phyloP scores from a whole-genome alignment of 768 basidiomycete genomes.

The Boletus vinaceobasis region DNA sequence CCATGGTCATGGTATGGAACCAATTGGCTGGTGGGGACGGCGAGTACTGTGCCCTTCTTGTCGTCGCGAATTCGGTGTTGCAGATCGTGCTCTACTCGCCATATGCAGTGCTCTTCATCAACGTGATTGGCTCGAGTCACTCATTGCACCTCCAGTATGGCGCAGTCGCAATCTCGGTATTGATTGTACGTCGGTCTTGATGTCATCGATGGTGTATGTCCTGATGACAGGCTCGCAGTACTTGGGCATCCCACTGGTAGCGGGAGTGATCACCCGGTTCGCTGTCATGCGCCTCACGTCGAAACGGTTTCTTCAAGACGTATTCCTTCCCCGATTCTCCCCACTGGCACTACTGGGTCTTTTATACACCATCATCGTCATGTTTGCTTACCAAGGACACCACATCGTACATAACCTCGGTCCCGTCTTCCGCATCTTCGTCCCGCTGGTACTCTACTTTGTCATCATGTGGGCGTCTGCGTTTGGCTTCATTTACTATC shows the following conservation, averaged over 20 bases:
- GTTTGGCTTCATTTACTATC: slow-evolving; percentile 53
- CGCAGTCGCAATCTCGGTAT: slow-evolving; percentile 60
- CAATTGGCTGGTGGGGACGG: slow-evolving; percentile 64
- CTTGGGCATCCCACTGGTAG: slow-evolving; percentile 75
- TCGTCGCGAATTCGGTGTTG: slow-evolving; percentile 74
- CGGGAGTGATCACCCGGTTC: slow-evolving; percentile 69
- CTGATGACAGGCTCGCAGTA: slow-evolving; percentile 42
- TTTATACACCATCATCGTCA: slow-evolving; percentile 74
- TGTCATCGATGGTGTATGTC: background rate
- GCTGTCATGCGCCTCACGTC: slow-evolving; percentile 43
- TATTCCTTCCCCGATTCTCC: slow-evolving; percentile 66
- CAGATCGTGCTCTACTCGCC: slow-evolving; percentile 74
- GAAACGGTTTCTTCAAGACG: slow-evolving; percentile 47
- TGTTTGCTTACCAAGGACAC: slow-evolving; percentile 70
- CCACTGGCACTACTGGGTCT: slow-evolving; percentile 72
- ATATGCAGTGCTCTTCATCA: slow-evolving; percentile 68
- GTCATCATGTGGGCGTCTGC: slow-evolving; percentile 68
- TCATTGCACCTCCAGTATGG: slow-evolving; percentile 50
- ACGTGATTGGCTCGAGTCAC: slow-evolving; percentile 53
- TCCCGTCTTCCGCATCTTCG: slow-evolving; percentile 74
- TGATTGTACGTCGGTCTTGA: slow-evolving; percentile 53
- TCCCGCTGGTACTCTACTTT: slow-evolving; percentile 80
- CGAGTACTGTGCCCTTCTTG: slow-evolving; percentile 76
- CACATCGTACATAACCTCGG: slow-evolving; percentile 73
- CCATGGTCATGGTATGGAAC: slow-evolving; percentile 84